Percentiles rank a stretch among this genome's conserved stretches.
phyloP scores from a whole-genome alignment of 1,284 basidiomycete species.

The Sporisorium scitamineum region DNA sequence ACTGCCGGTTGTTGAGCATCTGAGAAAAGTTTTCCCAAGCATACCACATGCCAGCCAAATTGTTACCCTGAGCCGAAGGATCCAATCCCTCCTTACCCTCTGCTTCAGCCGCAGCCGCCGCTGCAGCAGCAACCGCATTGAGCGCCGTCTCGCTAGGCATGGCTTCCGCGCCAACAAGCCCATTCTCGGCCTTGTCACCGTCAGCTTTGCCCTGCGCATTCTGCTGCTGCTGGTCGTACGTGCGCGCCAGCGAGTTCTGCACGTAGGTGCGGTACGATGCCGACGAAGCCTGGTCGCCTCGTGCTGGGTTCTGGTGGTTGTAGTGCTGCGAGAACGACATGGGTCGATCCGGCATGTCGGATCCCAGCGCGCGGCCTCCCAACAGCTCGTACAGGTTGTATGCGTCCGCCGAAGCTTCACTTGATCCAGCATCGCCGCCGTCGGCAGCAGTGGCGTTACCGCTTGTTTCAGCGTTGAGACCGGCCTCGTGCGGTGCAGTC shows the following conservation, averaged over 20 bases:
- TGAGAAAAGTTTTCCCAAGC: constrained; percentile 55
- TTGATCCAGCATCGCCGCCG: constrained; percentile 8
- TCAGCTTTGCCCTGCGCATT: constrained; percentile 16
- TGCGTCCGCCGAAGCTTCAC: constrained; percentile 29
- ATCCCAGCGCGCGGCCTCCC: constrained; percentile 24
- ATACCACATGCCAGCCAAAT: constrained; percentile 46
- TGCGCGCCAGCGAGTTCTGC: constrained; percentile 45
- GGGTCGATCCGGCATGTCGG: constrained; percentile 47
- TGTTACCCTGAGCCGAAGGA: constrained; percentile 36
- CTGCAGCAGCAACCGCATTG: constrained; percentile 45
- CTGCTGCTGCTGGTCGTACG: constrained; percentile 47
- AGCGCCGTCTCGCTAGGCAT: constrained; percentile 46
- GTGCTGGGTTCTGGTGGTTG: constrained; percentile 46
- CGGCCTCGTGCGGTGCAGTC: constrained; percentile 15
- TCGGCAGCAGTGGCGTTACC: constrained; percentile 4
- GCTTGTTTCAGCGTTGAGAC: constrained; percentile 4
- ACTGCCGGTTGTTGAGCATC: constrained; percentile 57
- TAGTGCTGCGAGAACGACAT: constrained; percentile 57
- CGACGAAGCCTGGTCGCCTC: constrained; percentile 40
- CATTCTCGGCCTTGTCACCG: constrained; percentile 23
- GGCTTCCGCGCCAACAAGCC: constrained; percentile 15
- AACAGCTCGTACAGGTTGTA: constrained; percentile 50
- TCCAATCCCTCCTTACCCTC: constrained; percentile 36
- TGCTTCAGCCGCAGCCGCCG: constrained; percentile 27
- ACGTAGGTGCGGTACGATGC: constrained; percentile 45